Conservation (phyloP, 306 rosid genomes). For the Cicer bijugum region DNA sequence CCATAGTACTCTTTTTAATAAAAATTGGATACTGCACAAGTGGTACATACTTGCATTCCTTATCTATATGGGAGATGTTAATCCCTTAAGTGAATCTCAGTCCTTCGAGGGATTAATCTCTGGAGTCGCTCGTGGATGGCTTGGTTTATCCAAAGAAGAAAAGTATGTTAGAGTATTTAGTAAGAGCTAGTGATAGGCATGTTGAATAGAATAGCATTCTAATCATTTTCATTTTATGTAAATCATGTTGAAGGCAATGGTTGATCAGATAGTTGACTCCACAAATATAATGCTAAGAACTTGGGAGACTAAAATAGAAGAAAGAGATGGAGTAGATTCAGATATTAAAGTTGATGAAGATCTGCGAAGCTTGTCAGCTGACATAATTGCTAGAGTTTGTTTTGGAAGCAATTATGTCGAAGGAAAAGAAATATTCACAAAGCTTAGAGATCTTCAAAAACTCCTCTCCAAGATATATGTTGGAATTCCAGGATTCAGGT, state of each 20-base stretch:
- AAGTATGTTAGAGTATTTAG: too few relatives aligned
- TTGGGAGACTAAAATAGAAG: conserved; percentile 64
- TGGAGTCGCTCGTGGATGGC: too few relatives aligned
- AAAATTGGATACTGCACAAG: too few relatives aligned
- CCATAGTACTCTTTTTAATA: too few relatives aligned
- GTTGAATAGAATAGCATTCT: conserved; percentile 1
- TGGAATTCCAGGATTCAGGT: conserved; percentile 73
- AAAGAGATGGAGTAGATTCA: conserved; percentile 49
- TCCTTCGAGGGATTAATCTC: too few relatives aligned
- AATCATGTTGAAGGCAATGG: conserved; percentile 60
- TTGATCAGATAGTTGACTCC: conserved; percentile 66
- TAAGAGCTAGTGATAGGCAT: neutral
- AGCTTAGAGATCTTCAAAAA: conserved; percentile 64
- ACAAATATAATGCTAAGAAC: conserved; percentile 47
- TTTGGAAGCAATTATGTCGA: conserved; percentile 69
- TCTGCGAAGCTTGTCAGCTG: conserved; percentile 65
- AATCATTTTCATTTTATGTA: neutral
- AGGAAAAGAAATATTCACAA: conserved; percentile 68
- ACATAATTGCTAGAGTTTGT: conserved; percentile 67
- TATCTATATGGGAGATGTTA: too few relatives aligned
- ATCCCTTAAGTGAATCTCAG: too few relatives aligned
- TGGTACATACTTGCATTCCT: too few relatives aligned
- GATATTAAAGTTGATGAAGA: conserved; percentile 62
- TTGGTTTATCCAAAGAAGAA: too few relatives aligned
- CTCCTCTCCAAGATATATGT: conserved; percentile 44